Percentiles rank a stretch among this genome's conserved stretches.
phyloP scores from a whole-genome alignment of 306 rosid genomes.

The Prunus davidiana region DNA sequence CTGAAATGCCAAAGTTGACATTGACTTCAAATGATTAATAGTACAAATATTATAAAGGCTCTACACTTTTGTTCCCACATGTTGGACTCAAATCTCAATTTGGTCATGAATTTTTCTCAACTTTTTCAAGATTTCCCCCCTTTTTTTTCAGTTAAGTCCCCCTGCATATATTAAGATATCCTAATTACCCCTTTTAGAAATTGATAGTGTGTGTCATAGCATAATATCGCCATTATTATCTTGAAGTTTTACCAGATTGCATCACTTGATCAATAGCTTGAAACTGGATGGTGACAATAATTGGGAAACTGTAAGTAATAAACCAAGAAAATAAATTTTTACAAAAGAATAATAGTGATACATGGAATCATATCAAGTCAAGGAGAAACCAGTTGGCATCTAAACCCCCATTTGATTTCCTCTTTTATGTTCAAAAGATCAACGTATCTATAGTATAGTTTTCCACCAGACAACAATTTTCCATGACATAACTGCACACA shows the following conservation, averaged over 20 bases:
- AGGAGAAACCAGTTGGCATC: not conserved
- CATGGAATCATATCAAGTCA: not conserved
- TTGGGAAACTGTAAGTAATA: not conserved
- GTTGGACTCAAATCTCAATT: not conserved
- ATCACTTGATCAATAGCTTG: not conserved
- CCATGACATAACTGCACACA: not conserved
- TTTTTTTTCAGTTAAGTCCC: not conserved
- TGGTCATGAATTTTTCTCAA: not conserved
- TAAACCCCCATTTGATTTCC: not conserved
- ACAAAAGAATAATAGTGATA: not conserved
- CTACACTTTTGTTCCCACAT: not conserved
- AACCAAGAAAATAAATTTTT: not conserved
- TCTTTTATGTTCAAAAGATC: not conserved
- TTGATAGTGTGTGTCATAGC: not conserved
- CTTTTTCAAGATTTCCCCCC: not conserved
- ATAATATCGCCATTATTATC: not conserved
- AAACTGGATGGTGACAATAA: not conserved
- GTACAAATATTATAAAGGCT: not conserved
- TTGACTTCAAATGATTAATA: slow-evolving; percentile 8
- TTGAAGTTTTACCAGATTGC: no score
- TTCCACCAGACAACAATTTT: not conserved
- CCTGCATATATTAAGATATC: not conserved
- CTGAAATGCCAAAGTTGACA: slow-evolving; percentile 36
- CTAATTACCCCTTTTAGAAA: not conserved
- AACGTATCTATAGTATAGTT: not conserved